Evolutionary conservation across 139 green algal genomes (phyloP).

Genomic region (Chlorella sp.): DNA sequence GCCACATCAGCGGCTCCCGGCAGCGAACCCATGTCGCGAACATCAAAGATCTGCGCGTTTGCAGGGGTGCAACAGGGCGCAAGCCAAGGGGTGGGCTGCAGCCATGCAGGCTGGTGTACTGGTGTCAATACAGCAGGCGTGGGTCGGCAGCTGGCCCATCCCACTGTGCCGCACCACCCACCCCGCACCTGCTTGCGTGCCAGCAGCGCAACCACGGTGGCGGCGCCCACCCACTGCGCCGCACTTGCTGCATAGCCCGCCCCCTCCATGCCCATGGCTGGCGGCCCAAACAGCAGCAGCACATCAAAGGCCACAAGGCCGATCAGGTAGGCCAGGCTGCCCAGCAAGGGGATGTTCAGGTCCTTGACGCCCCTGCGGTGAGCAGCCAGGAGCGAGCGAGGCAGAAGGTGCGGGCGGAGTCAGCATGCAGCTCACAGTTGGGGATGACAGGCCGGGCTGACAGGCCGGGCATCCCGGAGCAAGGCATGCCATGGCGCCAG

Average conservation of each 20-base stretch:
- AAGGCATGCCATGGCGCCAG: too few relatives aligned
- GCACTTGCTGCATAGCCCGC: slow-evolving; percentile 68
- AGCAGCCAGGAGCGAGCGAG: too few relatives aligned
- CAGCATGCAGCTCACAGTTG: too few relatives aligned
- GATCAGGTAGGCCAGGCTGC: slow-evolving; percentile 36
- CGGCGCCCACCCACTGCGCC: slow-evolving; percentile 62
- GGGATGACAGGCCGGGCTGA: too few relatives aligned
- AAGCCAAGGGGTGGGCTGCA: too few relatives aligned
- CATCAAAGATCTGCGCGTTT: slow-evolving; percentile 11
- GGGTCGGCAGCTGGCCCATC: too few relatives aligned
- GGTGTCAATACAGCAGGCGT: too few relatives aligned
- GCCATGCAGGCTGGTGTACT: too few relatives aligned
- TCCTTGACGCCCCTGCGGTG: slow-evolving; percentile 38
- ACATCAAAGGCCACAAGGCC: slow-evolving; percentile 47
- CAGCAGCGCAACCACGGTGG: slow-evolving; percentile 47
- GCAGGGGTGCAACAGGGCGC: too few relatives aligned
- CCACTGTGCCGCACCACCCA: too few relatives aligned
- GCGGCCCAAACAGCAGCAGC: slow-evolving; percentile 55
- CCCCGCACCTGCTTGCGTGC: slow-evolving; percentile 43
- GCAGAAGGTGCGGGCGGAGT: too few relatives aligned
- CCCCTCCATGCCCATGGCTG: slow-evolving; percentile 66
- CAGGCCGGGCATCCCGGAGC: too few relatives aligned
- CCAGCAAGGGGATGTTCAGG: slow-evolving; percentile 45
- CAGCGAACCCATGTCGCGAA: slow-evolving; percentile 26
- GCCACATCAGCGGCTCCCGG: neutral